Evolutionary conservation across 139 green algal genomes (phyloP), one percentile per base, ranked within the genome.

Genomic region (Ettlia oleoabundans): DNA sequence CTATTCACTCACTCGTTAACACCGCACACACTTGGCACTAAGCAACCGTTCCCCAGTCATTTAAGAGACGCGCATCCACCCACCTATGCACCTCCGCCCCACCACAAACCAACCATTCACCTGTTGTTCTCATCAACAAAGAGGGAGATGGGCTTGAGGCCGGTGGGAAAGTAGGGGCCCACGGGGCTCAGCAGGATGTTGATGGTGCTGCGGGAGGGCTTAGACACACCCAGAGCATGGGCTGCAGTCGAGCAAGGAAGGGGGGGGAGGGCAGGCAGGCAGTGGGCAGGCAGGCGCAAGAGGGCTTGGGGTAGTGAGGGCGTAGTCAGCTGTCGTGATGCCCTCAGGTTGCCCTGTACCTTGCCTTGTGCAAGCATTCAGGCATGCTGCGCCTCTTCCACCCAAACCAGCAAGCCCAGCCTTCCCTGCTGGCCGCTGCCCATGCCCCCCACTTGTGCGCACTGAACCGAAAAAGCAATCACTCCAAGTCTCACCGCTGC

Each of bases 111-210:
- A 26, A 32, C 3, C 33, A 4, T 40, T 22, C 71, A 78, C 71
- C 71, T 43, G 71, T 78, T 26, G 30, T 78, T 43, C 75, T 90
- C 87, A 63, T 97, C 93, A n/a, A 97, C 71, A 62, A 92, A 93
- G 21, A 97, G 82, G 24, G 82, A 62, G 21, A 97, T 88, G 2
- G 92, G 89, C 38, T 65, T 70, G 35, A 92, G 51, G 47, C 85
- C 86, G 19, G 86, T 86, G n/a, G 89, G 84, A 72, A 94, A 97
- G 88, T 97, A 97, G n/a, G 91, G 92, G 6, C 94, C 94, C 67
- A 95, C 90, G 9, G 94, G 94, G 3, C 85, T 93, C 74, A 95
- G 70, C 3, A 97, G 76, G 22, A 96, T 73, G 26, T 41, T 82
- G 30, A 97, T 37, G 5, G 90, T 92, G 42, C 84, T 92, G 74